phyloP scores from a whole-genome alignment of 768 basidiomycete genomes.

The Naganishia vaughanmartiniae region DNA sequence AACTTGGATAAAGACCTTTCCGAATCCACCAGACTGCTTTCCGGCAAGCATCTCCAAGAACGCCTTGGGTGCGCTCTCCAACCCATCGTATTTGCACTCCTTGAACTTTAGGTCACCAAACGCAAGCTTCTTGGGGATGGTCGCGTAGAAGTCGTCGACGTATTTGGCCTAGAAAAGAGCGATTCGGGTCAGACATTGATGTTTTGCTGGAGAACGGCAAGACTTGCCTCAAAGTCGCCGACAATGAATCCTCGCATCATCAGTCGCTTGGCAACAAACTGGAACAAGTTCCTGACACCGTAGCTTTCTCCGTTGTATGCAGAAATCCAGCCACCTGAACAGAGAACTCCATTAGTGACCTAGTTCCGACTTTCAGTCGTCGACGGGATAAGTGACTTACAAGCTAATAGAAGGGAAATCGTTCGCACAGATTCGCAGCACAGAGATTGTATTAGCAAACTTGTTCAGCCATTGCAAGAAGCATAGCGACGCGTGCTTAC shows the following conservation, averaged over 20 bases:
- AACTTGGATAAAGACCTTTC: slow-evolving; percentile 38
- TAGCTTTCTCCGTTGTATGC: slow-evolving; percentile 38
- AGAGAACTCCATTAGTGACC: background rate
- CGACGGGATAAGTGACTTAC: background rate
- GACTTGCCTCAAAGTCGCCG: slow-evolving; percentile 18
- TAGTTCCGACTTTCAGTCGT: background rate
- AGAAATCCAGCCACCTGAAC: slow-evolving; percentile 33
- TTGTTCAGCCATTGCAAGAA: background rate
- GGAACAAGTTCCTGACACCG: slow-evolving; percentile 37
- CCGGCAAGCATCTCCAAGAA: slow-evolving; percentile 40
- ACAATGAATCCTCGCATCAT: slow-evolving; percentile 38
- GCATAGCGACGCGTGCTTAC: background rate
- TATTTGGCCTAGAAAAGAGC: slow-evolving; percentile 35
- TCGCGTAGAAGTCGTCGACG: slow-evolving; percentile 42
- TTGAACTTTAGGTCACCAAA: slow-evolving; percentile 38
- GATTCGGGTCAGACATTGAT: background rate
- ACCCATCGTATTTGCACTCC: slow-evolving; percentile 43
- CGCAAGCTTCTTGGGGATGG: slow-evolving; percentile 36
- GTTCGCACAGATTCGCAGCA: background rate
- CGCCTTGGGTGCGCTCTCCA: slow-evolving; percentile 43
- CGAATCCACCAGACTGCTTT: slow-evolving; percentile 29
- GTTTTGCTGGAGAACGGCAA: too few relatives aligned
- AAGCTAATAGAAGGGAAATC: background rate
- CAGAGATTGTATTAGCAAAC: background rate
- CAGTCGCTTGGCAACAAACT: slow-evolving; percentile 38